Conservation (phyloP, 129 eudicot species). For the Ambrosia artemisiifolia region DNA sequence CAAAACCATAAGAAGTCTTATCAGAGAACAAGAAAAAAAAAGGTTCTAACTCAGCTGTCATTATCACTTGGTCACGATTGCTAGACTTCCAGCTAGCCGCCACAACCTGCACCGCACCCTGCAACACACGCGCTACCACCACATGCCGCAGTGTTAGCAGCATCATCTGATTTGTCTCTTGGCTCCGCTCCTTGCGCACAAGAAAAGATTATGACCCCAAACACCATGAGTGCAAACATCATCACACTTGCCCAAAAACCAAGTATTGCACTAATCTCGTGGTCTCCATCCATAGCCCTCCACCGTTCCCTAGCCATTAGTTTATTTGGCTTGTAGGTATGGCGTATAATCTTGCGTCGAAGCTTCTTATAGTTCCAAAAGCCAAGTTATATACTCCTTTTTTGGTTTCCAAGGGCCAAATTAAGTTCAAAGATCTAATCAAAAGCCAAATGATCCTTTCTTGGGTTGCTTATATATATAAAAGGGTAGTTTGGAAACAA, state of each 20-base stretch:
- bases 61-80: background rate
- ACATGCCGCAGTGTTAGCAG: conserved; percentile 19
- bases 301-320: conserved; percentile 32
- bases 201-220: conserved; percentile 34
- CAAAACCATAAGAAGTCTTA: too few relatives aligned
- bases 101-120: conserved; percentile 50
- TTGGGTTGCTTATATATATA: conserved; percentile 12
- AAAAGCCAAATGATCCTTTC: conserved; percentile 18
- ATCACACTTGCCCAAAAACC: conserved; percentile 35
- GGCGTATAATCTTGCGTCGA: background rate
- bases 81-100: conserved; percentile 24
- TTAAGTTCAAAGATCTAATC: conserved; percentile 19
- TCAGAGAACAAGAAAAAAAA: too few relatives aligned
- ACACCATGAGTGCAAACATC: conserved; percentile 20
- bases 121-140: conserved; percentile 34
- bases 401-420: conserved; percentile 40
- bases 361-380: conserved; percentile 32
- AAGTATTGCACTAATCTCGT: conserved; percentile 15
- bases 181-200: conserved; percentile 44
- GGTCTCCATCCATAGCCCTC: background rate
- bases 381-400: conserved; percentile 20
- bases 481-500: conserved; percentile 5
- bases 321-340: background rate
- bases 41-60: too few relatives aligned
- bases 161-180: conserved; percentile 30